Base-by-base conservation (phyloP, 192 early-diverging fungal genomes). In the Podila minutissima region DNA sequence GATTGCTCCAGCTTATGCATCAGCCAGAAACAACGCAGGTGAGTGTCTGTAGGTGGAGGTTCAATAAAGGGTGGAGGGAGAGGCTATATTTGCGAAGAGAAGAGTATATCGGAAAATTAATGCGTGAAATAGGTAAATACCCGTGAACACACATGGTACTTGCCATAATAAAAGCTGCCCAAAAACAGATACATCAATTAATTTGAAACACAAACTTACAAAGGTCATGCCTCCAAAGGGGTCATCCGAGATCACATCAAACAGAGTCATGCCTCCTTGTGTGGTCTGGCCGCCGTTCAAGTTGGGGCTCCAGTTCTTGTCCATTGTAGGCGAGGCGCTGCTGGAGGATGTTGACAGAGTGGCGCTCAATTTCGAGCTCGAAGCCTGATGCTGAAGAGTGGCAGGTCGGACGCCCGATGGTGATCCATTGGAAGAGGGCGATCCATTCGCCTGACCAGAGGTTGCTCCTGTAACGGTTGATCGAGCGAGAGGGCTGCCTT, bases 1-100 rank as follows among this genome's bases (percentile, higher is more conserved):
- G 74, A 74, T 48, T 82, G 84, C 51, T 82, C 84, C 31, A 85
- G 59, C 55, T 64, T 67, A 28, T 60, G 68, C 84, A 85, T 85
- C 37, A 85, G 59, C 84, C 84, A 85, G 60, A 85, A 85, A 20
- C 78, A 75, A 24, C 77, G 71, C 19, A 85, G 37, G 69, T 74
- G 71, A 7, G 81, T 51, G 37, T 85, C 84, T 58, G 59, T 60
- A 0, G 84, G 84, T 49, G 78, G 51, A 26, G 62, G 61, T 13
- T 85, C 84, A 8, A 71, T 37, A 24, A 51, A 71, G 15, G 75
- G 64, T 49, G 75, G 75, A 22, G 75, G 75, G 17, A 71, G 28
- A 19, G 75, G 75, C 75, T 76, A 61, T 7, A 29, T 55, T 33
- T 57, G 46, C 31, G 35, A 38, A 12, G n/a, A 32, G 10, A n/a